Conservation (phyloP, 225 moss, liverwort and hornwort genomes). For the Physcomitrellopsis africana region DNA sequence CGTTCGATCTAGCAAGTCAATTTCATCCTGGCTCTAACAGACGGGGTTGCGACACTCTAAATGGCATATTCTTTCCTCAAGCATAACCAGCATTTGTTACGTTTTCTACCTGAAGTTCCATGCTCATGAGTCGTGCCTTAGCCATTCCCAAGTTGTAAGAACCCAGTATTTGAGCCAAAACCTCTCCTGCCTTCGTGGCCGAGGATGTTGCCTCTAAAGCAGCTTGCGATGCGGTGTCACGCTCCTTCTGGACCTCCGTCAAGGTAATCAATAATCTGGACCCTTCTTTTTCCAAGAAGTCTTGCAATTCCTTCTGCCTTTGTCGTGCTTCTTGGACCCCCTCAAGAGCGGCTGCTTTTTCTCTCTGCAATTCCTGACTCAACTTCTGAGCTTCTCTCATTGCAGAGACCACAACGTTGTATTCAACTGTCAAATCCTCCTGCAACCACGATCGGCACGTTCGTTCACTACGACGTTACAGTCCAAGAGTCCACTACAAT, state of each 20-base stretch:
- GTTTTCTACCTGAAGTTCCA: slow-evolving; percentile 36
- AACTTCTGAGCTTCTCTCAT: slow-evolving; percentile 20
- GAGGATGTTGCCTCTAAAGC: slow-evolving; percentile 71
- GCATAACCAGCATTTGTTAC: background rate
- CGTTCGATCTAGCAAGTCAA: background rate
- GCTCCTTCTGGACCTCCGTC: slow-evolving; percentile 57
- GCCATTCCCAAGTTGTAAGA: slow-evolving; percentile 61
- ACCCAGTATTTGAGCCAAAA: slow-evolving; percentile 60
- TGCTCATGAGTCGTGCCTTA: slow-evolving; percentile 52
- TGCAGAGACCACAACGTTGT: slow-evolving; percentile 43
- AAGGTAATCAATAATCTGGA: slow-evolving; percentile 53
- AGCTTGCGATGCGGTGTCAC: slow-evolving; percentile 67
- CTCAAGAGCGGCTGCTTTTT: slow-evolving; percentile 37
- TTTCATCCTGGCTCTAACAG: background rate
- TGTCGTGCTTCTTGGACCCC: slow-evolving; percentile 52
- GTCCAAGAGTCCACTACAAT: background rate
- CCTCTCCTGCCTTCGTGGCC: slow-evolving; percentile 68
- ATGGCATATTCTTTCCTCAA: background rate
- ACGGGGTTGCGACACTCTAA: background rate
- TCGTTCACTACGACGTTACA: background rate
- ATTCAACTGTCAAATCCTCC: slow-evolving; percentile 58
- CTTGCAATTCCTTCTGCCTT: slow-evolving; percentile 60
- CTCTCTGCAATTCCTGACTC: slow-evolving; percentile 34
- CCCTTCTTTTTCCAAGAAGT: slow-evolving; percentile 60
- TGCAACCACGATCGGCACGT: slow-evolving; percentile 22